These are phyloP conservation scores for Pistacia atlantica DNA, from an alignment of 345 rosid species.

Conservation along the genomic window DNA sequence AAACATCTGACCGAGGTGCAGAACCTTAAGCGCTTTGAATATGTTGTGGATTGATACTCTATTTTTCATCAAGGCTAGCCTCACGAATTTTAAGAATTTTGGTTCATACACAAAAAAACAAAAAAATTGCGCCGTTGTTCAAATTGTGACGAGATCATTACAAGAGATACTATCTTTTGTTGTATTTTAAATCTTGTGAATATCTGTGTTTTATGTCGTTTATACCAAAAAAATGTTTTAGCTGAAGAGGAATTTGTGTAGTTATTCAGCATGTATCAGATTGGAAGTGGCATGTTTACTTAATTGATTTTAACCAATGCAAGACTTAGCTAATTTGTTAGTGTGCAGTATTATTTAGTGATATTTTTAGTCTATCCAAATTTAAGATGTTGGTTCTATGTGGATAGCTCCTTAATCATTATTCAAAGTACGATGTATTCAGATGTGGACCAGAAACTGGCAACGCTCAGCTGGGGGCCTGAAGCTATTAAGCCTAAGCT, in stretches of 20 bases:
- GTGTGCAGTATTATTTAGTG: background rate
- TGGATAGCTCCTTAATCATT: background rate
- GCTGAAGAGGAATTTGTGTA: background rate
- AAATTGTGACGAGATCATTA: background rate
- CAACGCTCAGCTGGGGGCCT: background rate
- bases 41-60: background rate
- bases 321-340: background rate
- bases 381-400: slow-evolving; percentile 1
- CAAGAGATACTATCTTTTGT: background rate
- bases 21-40: slow-evolving; percentile 1
- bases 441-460: background rate
- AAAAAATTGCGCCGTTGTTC: background rate
- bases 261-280: background rate
- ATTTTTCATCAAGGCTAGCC: slow-evolving; percentile 3
- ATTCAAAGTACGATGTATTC: background rate
- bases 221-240: background rate
- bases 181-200: background rate
- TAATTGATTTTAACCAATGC: background rate
- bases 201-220: background rate
- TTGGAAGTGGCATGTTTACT: background rate
- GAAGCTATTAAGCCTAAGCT: background rate
- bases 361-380: background rate
- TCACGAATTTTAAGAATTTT: background rate
- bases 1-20: background rate
- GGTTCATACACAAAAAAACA: background rate